Percentiles rank a stretch among this genome's conserved stretches.
Conservation (phyloP, 1,139 yeast genomes). For the Yamadazyma dushanensis region DNA sequence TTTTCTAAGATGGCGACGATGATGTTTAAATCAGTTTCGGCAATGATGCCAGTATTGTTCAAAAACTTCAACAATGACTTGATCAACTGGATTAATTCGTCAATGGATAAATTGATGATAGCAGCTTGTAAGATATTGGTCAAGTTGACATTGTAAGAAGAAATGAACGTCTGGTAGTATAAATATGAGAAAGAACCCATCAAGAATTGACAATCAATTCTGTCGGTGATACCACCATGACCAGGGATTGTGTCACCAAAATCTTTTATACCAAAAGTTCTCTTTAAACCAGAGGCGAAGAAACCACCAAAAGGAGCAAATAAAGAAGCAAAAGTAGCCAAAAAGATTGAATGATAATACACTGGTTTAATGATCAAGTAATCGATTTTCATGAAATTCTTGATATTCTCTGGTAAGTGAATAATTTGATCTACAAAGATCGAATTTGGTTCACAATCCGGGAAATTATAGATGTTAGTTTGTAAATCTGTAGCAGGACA, state of each 20-base stretch:
- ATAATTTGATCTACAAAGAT: slow-evolving; percentile 79
- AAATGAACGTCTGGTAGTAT: slow-evolving; percentile 88
- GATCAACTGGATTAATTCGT: slow-evolving; percentile 66
- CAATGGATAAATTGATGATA: slow-evolving; percentile 65
- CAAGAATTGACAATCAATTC: slow-evolving; percentile 96
- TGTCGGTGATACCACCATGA: slow-evolving; percentile 97
- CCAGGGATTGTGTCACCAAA: slow-evolving; percentile 54
- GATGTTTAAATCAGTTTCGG: slow-evolving; percentile 27
- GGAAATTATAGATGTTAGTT: slow-evolving; percentile 48
- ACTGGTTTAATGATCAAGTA: slow-evolving; percentile 72
- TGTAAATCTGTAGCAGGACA: slow-evolving; percentile 80
- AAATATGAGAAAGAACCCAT: slow-evolving; percentile 96
- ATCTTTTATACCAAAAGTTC: slow-evolving; percentile 83
- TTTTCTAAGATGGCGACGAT: slow-evolving; percentile 31
- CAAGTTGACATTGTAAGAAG: slow-evolving; percentile 68
- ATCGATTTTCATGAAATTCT: slow-evolving; percentile 34
- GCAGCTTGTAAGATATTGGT: slow-evolving; percentile 76
- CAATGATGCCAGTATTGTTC: slow-evolving; percentile 52
- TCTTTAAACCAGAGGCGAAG: slow-evolving; percentile 93
- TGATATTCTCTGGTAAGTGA: slow-evolving; percentile 70
- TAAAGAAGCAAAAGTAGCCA: slow-evolving; percentile 93
- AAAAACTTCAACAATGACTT: slow-evolving; percentile 64
- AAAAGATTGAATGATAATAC: slow-evolving; percentile 79
- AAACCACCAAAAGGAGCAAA: slow-evolving; percentile 99
- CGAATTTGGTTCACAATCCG: slow-evolving; percentile 80